Base-by-base conservation (phyloP, 495 filamentous ascomycete species). In the Durotheca rogersii region DNA sequence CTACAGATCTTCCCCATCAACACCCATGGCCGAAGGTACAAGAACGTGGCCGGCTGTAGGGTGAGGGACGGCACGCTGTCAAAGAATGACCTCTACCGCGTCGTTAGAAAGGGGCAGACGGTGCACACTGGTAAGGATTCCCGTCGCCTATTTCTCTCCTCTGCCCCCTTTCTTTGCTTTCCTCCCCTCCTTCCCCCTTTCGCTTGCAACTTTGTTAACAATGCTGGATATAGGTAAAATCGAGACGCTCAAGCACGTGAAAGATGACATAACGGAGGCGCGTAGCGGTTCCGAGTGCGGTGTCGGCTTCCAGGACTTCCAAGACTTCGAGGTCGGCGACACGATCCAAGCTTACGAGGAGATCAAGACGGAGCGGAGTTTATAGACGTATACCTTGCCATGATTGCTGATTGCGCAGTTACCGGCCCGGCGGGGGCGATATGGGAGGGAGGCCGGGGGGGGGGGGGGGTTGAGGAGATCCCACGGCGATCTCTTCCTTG, bases 241-340 rank as follows among this genome's bases (percentile, higher is more conserved):
- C 10, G 73, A 80, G 14, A 88, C 86, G 2, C 80, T 99, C 21
- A 97, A 93, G 74, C 86, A 92, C 57, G 81, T 87, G 64, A 94
- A 97, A 78, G 93, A 95, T 57, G 88, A 96, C 61, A 84, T 90
- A 5, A 72, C 73, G 6, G 87, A 95, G 61, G 90, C 92, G 82
- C 84, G 82, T 59, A 97, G 95, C 75, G 90, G 88, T 31, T 82
- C 74, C 32, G 94, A 99, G 66, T 99, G 94, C 60, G 94, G 94
- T 40, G 85, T 99, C 50, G 81, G 78, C 29, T 96, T 99, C 60
- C 81, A 85, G 6, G 76, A 72, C 29, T 97, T 88, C 86, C 72
- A 82, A 12, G 84, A 79, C 14, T 88, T 97, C 69, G 62, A 81
- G 47, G 75, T 82, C 23, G 93, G 91, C 17, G 94, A 99, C 71